Evolutionary conservation across 371 early-diverging fungal species (phyloP), one percentile per base, ranked within the genome.

Genomic region (Mortierella sp.): DNA sequence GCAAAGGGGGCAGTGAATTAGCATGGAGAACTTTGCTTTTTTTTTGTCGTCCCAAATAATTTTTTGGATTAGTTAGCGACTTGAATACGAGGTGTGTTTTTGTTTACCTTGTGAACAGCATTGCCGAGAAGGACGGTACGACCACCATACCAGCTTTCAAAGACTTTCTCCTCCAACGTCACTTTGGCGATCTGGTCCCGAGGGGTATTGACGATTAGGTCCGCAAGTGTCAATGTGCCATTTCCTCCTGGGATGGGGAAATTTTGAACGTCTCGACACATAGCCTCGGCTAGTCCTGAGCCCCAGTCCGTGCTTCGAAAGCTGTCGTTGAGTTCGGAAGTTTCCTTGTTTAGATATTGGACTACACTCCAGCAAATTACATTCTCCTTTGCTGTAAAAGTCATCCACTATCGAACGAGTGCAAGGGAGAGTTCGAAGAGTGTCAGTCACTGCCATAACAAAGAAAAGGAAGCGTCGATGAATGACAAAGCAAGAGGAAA

Each of bases 281-380:
- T 82, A 10, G 75, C 51, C 3, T 70, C 72, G 5, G 79, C 74
- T 0, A 73, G 70, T 28, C 79, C 82, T 1, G 76, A 44, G n/a
- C 82, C 79, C 82, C 82, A 82, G 10, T 82, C 79, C 9, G 79
- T 79, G 67, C 59, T 69, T 26, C 82, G 51, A 74, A 82, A 82
- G 24, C 64, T 71, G 37, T 77, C 82, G 28, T 77, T 69, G n/a
- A 37, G 31, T 44, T 76, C 61, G 4, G 50, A 48, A 0, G 73
- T 46, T 19, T 69, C 72, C 0, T 69, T 55, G 40, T 73, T 61
- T 28, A 81, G 44, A 43, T 78, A 74, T 46, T 73, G 71, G 10
- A 73, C 26, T 0, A 82, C 78, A 46, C 51, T 72, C 78, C 78
- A 82, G 28, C 74, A 74, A 2, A 78, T 37, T 5, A 46, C 46